Percentiles rank a stretch among this genome's conserved stretches.
Conservation (phyloP, 2,329 filamentous ascomycete genomes). For the Aspergillus arachidicola region DNA sequence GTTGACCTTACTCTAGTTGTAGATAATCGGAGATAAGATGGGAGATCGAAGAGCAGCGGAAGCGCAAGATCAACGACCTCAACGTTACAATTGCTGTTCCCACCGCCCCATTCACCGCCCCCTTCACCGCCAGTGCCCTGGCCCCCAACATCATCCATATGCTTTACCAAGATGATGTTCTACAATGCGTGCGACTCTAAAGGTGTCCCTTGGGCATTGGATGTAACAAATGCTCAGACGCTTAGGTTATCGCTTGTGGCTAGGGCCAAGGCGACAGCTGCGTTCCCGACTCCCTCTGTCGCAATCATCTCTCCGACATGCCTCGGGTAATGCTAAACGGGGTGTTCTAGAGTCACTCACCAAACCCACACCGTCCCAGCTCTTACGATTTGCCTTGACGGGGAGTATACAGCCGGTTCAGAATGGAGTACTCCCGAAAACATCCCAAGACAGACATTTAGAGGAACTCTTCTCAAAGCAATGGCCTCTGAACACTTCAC, state of each 20-base stretch:
- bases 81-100: not conserved
- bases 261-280: constrained; percentile 1
- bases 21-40: constrained; percentile 3
- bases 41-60: not conserved
- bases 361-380: constrained; percentile 30
- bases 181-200: not conserved
- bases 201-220: not conserved
- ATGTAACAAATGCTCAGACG: constrained; percentile 9
- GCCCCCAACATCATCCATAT: not conserved
- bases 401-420: constrained; percentile 19
- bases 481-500: constrained; percentile 23
- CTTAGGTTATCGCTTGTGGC: not conserved
- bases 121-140: constrained; percentile 1
- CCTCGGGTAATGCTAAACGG: not conserved
- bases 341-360: not conserved
- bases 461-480: constrained; percentile 23
- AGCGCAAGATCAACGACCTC: not conserved
- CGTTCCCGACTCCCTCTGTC: not conserved
- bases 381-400: constrained; percentile 37
- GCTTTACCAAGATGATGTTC: not conserved
- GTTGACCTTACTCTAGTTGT: not conserved
- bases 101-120: constrained; percentile 9
- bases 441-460: constrained; percentile 17
- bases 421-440: constrained; percentile 3
- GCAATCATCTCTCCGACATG: constrained; percentile 1